Conservation (phyloP, 2,329 filamentous ascomycete genomes). For the Apiospora kogelbergensis region DNA sequence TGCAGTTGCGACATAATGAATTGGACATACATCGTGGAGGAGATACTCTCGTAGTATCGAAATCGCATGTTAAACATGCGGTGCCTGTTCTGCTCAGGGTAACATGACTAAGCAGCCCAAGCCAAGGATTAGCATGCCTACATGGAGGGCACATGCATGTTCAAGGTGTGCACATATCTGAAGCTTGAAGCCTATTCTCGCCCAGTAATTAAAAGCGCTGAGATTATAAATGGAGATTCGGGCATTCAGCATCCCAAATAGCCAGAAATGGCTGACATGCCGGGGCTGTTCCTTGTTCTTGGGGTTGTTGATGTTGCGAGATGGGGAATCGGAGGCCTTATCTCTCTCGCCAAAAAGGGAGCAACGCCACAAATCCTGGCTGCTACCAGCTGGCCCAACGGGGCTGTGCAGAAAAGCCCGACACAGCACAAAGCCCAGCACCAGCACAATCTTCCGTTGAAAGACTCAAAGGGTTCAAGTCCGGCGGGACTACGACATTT, state of each 20-base stretch:
- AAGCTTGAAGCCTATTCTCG: neutral
- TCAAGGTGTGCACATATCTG: neutral
- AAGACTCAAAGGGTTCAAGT: conserved; percentile 4
- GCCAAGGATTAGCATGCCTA: neutral
- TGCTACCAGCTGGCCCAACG: neutral
- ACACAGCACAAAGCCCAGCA: neutral
- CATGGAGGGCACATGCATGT: neutral
- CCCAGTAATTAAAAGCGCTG: neutral
- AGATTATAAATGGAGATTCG: neutral
- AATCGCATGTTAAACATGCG: neutral
- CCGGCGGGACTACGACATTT: conserved; percentile 5
- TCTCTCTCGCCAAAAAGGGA: neutral
- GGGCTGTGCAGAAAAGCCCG: neutral
- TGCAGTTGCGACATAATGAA: neutral
- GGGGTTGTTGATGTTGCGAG: neutral
- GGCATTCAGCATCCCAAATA: neutral
- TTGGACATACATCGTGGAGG: no score
- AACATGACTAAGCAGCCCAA: neutral
- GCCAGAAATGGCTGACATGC: neutral
- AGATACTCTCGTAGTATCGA: neutral
- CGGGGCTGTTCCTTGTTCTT: neutral
- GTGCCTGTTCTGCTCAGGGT: neutral
- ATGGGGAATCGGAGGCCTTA: neutral
- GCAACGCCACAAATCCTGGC: neutral
- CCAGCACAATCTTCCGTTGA: neutral